phyloP scores from a whole-genome alignment of 2,329 filamentous ascomycete genomes.

The Cladosporium sphaerospermum region DNA sequence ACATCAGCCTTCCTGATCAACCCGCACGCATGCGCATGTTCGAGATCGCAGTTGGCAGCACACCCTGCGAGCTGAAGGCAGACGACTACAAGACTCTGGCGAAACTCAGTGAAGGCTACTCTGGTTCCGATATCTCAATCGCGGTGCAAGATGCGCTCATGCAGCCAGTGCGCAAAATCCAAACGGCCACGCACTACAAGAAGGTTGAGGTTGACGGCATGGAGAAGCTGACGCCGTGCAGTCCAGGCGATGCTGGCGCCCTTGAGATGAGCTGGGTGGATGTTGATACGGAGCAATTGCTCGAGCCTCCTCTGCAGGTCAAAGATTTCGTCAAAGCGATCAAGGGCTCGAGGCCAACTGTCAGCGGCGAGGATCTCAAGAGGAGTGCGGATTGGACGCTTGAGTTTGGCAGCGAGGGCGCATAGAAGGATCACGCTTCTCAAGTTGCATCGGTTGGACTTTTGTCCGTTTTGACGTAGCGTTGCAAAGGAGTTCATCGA shows the following conservation, averaged over 20 bases:
- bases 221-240: constrained; percentile 79
- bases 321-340: constrained; percentile 95
- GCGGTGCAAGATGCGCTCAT: constrained; percentile 94
- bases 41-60: constrained; percentile 87
- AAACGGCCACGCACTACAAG: constrained; percentile 97
- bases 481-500: too few species aligned
- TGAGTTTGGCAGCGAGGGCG: constrained; percentile 74
- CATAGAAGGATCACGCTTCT: neutral
- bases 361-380: constrained; percentile 77
- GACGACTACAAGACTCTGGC: constrained; percentile 76
- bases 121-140: constrained; percentile 91
- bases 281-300: constrained; percentile 72
- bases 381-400: constrained; percentile 88
- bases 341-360: constrained; percentile 80
- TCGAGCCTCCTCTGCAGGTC: constrained; percentile 77
- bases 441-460: too few species aligned
- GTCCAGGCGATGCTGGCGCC: constrained; percentile 78
- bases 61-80: constrained; percentile 73
- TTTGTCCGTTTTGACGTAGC: too few species aligned
- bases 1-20: constrained; percentile 85
- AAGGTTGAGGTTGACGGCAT: constrained; percentile 64
- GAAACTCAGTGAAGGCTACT: constrained; percentile 84
- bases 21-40: constrained; percentile 92
- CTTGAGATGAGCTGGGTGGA: constrained; percentile 92
- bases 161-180: constrained; percentile 94